phyloP scores from a whole-genome alignment of 2,329 filamentous ascomycete genomes.

The Trichoderma semiorbis region DNA sequence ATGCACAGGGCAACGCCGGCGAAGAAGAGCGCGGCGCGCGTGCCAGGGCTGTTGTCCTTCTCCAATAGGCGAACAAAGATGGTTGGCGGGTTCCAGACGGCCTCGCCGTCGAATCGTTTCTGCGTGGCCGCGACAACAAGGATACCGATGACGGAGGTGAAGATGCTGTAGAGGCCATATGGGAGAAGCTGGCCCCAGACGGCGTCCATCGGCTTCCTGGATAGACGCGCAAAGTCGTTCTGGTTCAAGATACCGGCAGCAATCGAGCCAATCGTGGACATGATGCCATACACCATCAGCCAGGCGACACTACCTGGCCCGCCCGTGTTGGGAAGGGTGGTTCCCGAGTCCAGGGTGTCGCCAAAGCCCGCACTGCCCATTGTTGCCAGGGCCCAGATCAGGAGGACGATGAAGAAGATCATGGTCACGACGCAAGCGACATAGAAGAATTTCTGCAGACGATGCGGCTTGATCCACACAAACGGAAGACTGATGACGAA shows the following conservation, averaged over 20 bases:
- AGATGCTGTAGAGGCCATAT: slow-evolving; percentile 36
- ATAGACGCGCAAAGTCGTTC: slow-evolving; percentile 38
- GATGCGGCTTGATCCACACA: slow-evolving; percentile 44
- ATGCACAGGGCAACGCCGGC: slow-evolving; percentile 35
- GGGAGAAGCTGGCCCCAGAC: slow-evolving; percentile 35
- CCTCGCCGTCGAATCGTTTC: slow-evolving; percentile 33
- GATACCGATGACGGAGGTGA: slow-evolving; percentile 38
- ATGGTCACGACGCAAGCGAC: slow-evolving; percentile 38
- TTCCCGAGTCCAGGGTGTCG: slow-evolving; percentile 28
- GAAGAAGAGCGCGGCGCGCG: slow-evolving; percentile 38
- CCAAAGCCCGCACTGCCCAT: slow-evolving; percentile 42
- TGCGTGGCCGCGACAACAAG: slow-evolving; percentile 40
- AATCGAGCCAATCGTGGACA: slow-evolving; percentile 37
- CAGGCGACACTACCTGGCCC: slow-evolving; percentile 33
- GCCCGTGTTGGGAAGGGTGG: slow-evolving; percentile 26
- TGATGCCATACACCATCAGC: slow-evolving; percentile 37
- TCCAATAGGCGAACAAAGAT: slow-evolving; percentile 33
- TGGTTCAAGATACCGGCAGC: slow-evolving; percentile 39
- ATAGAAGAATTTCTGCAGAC: slow-evolving; percentile 41
- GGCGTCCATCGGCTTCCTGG: slow-evolving; percentile 31
- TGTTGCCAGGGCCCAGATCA: slow-evolving; percentile 44
- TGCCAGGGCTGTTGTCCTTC: slow-evolving; percentile 31
- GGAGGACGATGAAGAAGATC: slow-evolving; percentile 39
- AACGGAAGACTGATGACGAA: slow-evolving; percentile 41
- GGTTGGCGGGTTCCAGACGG: slow-evolving; percentile 38